Percentiles rank a stretch among this genome's conserved stretches.
Evolutionary conservation across 2,329 filamentous ascomycete species (phyloP).

Genomic region (Remersonia thermophila): DNA sequence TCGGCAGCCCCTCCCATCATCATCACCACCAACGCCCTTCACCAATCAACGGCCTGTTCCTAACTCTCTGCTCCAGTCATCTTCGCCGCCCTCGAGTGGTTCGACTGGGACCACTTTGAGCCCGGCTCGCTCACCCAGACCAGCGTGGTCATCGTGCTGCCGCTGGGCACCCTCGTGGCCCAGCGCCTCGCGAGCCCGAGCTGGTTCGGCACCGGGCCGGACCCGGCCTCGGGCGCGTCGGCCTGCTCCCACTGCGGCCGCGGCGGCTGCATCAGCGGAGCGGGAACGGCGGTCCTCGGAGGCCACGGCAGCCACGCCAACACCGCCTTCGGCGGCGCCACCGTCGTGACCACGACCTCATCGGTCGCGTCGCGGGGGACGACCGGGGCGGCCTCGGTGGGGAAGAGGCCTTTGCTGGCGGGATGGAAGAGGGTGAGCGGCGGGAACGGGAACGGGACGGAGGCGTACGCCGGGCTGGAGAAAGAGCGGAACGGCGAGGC

Average conservation of each 20-base stretch:
- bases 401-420: no score
- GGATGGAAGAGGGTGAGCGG: no score
- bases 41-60: no score
- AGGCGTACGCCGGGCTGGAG: no score
- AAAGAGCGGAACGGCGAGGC: slow-evolving; percentile 16
- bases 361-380: no score
- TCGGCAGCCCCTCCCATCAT: neutral
- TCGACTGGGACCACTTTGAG: slow-evolving; percentile 32
- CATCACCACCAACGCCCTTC: no score
- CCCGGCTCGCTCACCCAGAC: slow-evolving; percentile 37
- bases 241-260: neutral
- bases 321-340: no score
- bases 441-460: no score
- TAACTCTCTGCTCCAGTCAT: slow-evolving; percentile 28
- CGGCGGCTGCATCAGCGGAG: no score
- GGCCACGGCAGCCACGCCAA: no score
- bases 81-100: slow-evolving; percentile 37
- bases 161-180: slow-evolving; percentile 39
- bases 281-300: neutral
- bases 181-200: slow-evolving; percentile 28
- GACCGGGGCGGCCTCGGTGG: no score
- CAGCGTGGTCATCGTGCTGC: slow-evolving; percentile 38
- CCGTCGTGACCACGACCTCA: slow-evolving; percentile 1
- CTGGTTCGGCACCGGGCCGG: slow-evolving; percentile 14
- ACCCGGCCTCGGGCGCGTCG: neutral